phyloP scores from a whole-genome alignment of 495 filamentous ascomycete genomes.

The Penicillium pulvis region DNA sequence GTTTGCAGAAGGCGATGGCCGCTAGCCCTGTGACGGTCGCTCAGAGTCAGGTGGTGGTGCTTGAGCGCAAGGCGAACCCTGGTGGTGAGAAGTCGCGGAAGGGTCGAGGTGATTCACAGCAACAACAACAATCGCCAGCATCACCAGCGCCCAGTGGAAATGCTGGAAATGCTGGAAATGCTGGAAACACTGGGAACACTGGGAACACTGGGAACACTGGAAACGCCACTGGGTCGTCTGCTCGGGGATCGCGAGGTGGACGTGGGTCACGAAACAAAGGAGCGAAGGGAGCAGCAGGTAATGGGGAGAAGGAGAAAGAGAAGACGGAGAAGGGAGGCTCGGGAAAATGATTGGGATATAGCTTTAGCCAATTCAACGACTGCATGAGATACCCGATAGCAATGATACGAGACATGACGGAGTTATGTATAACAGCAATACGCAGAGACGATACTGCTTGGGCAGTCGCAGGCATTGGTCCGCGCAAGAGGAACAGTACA shows the following conservation, averaged over 20 bases:
- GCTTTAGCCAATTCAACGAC: not conserved
- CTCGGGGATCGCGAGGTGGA: constrained; percentile 39
- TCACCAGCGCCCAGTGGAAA: constrained; percentile 1
- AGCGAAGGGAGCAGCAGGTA: constrained; percentile 15
- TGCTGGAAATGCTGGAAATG: constrained; percentile 2
- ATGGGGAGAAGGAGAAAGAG: constrained; percentile 20
- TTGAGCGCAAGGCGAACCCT: constrained; percentile 69
- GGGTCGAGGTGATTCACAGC: constrained; percentile 39
- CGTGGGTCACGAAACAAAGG: constrained; percentile 37
- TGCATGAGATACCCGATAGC: not conserved
- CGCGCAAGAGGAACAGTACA: no score
- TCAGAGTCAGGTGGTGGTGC: constrained; percentile 81
- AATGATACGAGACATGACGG: not conserved
- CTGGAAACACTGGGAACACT: constrained; percentile 3
- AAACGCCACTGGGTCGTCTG: constrained; percentile 33
- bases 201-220: constrained; percentile 5
- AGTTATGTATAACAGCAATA: not conserved
- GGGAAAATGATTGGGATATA: not conserved
- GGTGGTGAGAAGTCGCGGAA: constrained; percentile 43
- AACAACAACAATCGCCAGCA: not conserved
- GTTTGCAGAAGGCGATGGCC: constrained; percentile 73
- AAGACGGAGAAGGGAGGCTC: constrained; percentile 13
- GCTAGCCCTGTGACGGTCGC: constrained; percentile 79
- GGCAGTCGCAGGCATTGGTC: no score
- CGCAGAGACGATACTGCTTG: no score